Evolutionary conservation across 768 basidiomycete genomes (phyloP), one percentile per base, ranked within the genome.

Genomic region (Leccinum obscurum): DNA sequence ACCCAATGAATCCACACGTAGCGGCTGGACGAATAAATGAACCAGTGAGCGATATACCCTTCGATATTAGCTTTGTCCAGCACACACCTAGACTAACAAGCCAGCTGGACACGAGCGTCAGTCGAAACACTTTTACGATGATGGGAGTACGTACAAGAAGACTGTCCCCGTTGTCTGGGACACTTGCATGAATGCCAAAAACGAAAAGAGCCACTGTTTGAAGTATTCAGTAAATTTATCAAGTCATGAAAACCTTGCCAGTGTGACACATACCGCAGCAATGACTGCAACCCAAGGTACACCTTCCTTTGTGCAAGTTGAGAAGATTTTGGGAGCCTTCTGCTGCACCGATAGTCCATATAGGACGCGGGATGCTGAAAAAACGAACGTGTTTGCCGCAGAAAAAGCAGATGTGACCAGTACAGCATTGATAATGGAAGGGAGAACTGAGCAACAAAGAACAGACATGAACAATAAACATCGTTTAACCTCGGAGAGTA

Each of bases 321-420:
- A 62, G 58, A 86, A 82, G 63, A 85, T 71, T 56, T 68, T 72
- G 8, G 85, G 85, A 0, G 84, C 83, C 60, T 84, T 78, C 3
- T 77, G 77, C 54, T 79, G 74, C 48, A 82, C 72, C 1, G 85
- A 83, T 66, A 80, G 60, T 24, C 76, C 78, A 56, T 76, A 80
- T 32, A 81, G 64, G 48, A 80, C 71, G 55, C 80, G 79, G n/a
- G 78, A 80, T 15, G 78, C 64, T 13, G 68, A 28, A 15, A 69
- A 70, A 3, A 69, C 2, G 15, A 59, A 88, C 65, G 78, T 77
- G 73, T 87, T 90, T 54, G 83, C 86, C 17, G 89, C 85, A 28
- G 87, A 89, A 77, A 89, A 87, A 2, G 88, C 87, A 61, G 83
- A 83, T 7, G 91, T 84, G 68, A 93, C 82, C 66, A 92, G 77